Evolutionary conservation across 805 yeast species (phyloP), one percentile per base, ranked within the genome.

Genomic region (Kuraishia ogatae): DNA sequence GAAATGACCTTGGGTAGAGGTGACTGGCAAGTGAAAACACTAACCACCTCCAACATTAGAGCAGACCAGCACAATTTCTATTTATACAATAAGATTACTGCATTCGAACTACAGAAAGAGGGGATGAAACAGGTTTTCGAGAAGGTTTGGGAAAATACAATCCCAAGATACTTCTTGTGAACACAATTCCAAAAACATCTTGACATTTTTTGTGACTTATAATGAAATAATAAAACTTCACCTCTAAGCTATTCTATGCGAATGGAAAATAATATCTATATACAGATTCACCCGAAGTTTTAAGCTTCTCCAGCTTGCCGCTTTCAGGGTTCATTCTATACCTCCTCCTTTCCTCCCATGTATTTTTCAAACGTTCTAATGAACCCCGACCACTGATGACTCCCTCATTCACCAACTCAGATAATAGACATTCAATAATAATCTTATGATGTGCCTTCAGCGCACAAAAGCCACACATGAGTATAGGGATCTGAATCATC

Each of bases 1-100:
- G 71, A 70, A 13, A 67, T 73, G 57, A 68, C 63, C 20, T 65
- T 74, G 66, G 77, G 77, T 7, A 70, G 78, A 60, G 71, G 66
- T 4, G 66, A 64, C 48, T 75, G 78, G 79, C 63, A 67, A 20
- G 67, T 69, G 52, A 71, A 64, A 51, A 50, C 74, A 39, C 69
- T 66, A 50, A 64, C 71, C 22, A 58, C 56, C 21, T 67, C 76
- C 5, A 57, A 58, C 1, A 57, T 75, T 64, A 64, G 59, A 15
- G 56, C 70, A 3, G 77, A 73, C 53, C 52, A 54, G 6, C 63
- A 65, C 0, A 67, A 66, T 52, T 75, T 73, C 58, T 61, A 64
- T 52, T 55, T 75, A 48, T 57, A 61, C 39, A 71, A 71, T 52
- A 61, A 61, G 51, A 46, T 72, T 23, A 66, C 61, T 29, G 78